Evolutionary conservation across 2,329 filamentous ascomycete genomes (phyloP), one percentile per base, ranked within the genome.

Genomic region (Aspergillus sclerotialis): DNA sequence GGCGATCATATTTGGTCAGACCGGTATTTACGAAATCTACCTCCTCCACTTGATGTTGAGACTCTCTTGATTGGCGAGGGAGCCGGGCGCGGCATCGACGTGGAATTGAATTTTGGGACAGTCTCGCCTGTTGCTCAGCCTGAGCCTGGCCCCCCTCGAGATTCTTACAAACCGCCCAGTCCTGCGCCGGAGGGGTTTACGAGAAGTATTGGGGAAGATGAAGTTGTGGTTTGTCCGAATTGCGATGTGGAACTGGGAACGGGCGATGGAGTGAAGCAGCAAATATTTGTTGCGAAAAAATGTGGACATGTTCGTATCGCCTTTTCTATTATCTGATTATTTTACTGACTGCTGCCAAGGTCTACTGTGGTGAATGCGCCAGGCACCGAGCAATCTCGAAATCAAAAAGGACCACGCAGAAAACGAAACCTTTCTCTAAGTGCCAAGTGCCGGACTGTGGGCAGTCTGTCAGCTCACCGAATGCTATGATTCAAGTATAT

Each of bases 231-330:
- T 1, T 98, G 92, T 56, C 85, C 90, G 0, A 85, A 85, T 38
- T 98, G 92, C 50, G 80, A 83, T 12, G 75, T 84, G 38, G 90
- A 96, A 61, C 67, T 98, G 11, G 83, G 86, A 5, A 78, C 82
- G 32, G 84, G 88, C 10, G 78, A 72, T 35, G 69, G 72, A 17
- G 56, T 68, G 21, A 88, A 94, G 61, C 80, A 85, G 53, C 84
- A 94, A 50, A 90, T 96, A 42, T 96, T 89, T 88, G 82, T 92
- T 1, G 73, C 92, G 23, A 94, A 89, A 61, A 74, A 74, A 33
- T 98, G 92, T 58, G 92, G 92, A 44, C 92, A 98, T 66, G 92
- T 96, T 73, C 60, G 76, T 69, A 28, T 26, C 16, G 38, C 15
- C 16, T 11, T 15, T 19, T 8, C 4, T 4, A 1, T 7, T 28